Conservation (phyloP, 352 stramenopile species). For the Phytopythium sindhum region DNA sequence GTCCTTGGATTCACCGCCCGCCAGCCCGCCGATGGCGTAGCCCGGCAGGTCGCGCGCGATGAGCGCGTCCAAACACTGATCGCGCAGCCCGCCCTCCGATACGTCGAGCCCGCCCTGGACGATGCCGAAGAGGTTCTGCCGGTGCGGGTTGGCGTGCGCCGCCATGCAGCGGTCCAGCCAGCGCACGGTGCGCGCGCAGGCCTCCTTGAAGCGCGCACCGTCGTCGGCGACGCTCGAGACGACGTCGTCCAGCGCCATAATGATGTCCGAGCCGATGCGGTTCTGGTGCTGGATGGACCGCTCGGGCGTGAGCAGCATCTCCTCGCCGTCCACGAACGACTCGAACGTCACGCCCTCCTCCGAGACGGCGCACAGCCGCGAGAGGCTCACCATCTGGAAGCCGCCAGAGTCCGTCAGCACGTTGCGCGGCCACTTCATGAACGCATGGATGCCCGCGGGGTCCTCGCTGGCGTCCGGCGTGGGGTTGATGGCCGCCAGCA, state of each 20-base stretch:
- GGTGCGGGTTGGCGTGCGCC: slow-evolving; percentile 79
- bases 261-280: slow-evolving; percentile 96
- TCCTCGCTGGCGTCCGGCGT: slow-evolving; percentile 80
- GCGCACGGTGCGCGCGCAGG: slow-evolving; percentile 90
- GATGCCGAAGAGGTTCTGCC: slow-evolving; percentile 97
- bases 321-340: slow-evolving; percentile 87
- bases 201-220: slow-evolving; percentile 88
- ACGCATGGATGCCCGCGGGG: slow-evolving; percentile 92
- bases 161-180: slow-evolving; percentile 95
- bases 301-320: slow-evolving; percentile 94
- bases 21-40: slow-evolving; percentile 96
- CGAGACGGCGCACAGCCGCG: slow-evolving; percentile 94
- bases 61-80: slow-evolving; percentile 91
- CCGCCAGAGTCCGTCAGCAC: slow-evolving; percentile 97
- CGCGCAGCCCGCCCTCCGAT: slow-evolving; percentile 85
- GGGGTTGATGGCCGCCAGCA: slow-evolving; percentile 52
- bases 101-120: slow-evolving; percentile 95
- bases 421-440: slow-evolving; percentile 94
- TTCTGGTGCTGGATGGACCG: slow-evolving; percentile 92
- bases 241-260: slow-evolving; percentile 98
- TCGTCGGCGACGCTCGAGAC: slow-evolving; percentile 89
- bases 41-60: slow-evolving; percentile 77
- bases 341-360: slow-evolving; percentile 69
- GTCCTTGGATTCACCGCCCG: slow-evolving; percentile 91
- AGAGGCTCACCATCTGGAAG: slow-evolving; percentile 98